Conservation (phyloP, 2,329 filamentous ascomycete species). For the Fusarium neocosmosporiellum region DNA sequence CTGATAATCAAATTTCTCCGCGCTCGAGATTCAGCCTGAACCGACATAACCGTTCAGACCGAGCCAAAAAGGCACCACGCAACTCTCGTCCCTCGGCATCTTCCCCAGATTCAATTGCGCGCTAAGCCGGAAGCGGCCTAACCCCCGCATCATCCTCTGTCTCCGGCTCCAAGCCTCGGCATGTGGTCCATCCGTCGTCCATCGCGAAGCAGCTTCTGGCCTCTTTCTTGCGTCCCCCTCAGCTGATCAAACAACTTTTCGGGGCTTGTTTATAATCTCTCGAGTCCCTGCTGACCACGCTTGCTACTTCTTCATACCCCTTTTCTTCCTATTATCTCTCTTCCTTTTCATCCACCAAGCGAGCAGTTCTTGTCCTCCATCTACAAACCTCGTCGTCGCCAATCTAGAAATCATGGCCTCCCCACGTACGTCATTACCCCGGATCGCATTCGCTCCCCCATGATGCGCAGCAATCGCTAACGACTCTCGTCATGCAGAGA, state of each 20-base stretch:
- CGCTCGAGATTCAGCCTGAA: background rate
- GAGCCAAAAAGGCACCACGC: conserved; percentile 3
- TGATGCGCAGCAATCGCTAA: conserved; percentile 24
- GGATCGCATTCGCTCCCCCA: conserved; percentile 1
- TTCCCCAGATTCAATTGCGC: conserved; percentile 40
- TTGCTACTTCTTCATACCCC: conserved; percentile 4
- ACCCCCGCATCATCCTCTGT: conserved; percentile 18
- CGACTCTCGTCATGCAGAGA: conserved; percentile 43
- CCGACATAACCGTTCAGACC: conserved; percentile 1
- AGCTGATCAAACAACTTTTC: conserved; percentile 27
- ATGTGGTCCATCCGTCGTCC: conserved; percentile 27
- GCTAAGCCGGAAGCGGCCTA: conserved; percentile 28
- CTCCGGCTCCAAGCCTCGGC: conserved; percentile 39
- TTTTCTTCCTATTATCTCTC: background rate
- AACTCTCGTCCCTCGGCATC: conserved; percentile 41
- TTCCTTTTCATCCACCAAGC: conserved; percentile 3
- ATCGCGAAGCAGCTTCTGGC: conserved; percentile 10
- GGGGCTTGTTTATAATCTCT: conserved; percentile 33
- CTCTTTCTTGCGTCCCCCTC: conserved; percentile 31
- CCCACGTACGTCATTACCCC: conserved; percentile 71
- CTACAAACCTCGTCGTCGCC: conserved; percentile 11
- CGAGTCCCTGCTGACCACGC: background rate
- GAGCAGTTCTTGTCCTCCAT: conserved; percentile 24
- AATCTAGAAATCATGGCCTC: conserved; percentile 72
- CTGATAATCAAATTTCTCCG: background rate